phyloP scores from a whole-genome alignment of 345 rosid genomes.

The Toxicodendron radicans region DNA sequence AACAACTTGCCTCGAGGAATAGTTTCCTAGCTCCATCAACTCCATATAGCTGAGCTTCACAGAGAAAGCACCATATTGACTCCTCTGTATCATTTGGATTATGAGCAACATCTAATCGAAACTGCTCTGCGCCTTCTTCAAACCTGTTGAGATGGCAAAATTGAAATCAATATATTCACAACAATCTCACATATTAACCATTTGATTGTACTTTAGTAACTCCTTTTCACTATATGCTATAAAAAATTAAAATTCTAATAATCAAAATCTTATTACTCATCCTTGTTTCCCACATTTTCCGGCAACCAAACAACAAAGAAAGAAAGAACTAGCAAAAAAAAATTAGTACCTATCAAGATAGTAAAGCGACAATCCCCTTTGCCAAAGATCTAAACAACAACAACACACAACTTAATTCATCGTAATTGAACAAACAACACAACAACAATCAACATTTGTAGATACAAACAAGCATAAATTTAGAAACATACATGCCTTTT shows the following conservation, averaged over 20 bases:
- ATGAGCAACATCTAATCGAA: slow-evolving; percentile 81
- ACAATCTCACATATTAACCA: background rate
- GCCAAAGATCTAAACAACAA: slow-evolving; percentile 50
- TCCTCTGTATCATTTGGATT: slow-evolving; percentile 95
- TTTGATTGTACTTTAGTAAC: background rate
- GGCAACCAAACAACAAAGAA: background rate
- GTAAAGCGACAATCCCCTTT: slow-evolving; percentile 60
- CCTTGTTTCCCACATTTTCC: background rate
- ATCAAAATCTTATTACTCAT: background rate
- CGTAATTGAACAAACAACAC: background rate
- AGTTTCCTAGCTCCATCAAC: slow-evolving; percentile 58
- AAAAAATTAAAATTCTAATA: background rate
- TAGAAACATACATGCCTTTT: slow-evolving; percentile 73
- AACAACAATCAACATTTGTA: background rate
- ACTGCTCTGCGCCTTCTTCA: slow-evolving; percentile 92
- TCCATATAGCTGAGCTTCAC: slow-evolving; percentile 72
- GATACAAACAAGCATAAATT: background rate
- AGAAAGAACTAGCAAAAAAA: background rate
- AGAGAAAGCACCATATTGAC: slow-evolving; percentile 91
- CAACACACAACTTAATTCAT: slow-evolving; percentile 6
- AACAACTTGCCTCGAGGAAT: slow-evolving; percentile 61
- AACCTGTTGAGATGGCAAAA: slow-evolving; percentile 43
- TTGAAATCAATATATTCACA: slow-evolving; percentile 15
- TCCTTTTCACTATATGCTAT: background rate
- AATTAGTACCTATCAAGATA: slow-evolving; percentile 47